phyloP scores from a whole-genome alignment of 2,329 filamentous ascomycete genomes.

The Diaporthe sp. region DNA sequence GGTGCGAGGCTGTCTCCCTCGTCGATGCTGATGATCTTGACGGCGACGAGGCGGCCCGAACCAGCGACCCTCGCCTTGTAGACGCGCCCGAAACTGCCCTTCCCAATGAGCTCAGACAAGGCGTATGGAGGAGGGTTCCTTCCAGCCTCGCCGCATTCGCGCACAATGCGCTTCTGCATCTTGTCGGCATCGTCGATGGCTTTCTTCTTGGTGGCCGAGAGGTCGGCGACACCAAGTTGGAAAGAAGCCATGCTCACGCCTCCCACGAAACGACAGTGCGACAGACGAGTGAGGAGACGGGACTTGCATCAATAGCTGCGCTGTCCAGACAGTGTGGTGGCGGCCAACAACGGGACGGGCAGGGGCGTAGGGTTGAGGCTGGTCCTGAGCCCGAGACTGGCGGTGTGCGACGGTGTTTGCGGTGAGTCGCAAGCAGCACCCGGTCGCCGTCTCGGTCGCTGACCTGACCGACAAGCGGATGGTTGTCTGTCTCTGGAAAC shows the following conservation, averaged over 20 bases:
- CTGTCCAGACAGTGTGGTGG: background rate
- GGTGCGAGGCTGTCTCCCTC: slow-evolving; percentile 78
- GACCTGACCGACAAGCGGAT: background rate
- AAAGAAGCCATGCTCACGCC: slow-evolving; percentile 49
- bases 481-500: background rate
- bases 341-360: background rate
- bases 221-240: slow-evolving; percentile 49
- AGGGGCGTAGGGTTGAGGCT: background rate
- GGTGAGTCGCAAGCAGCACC: background rate
- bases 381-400: slow-evolving; percentile 1
- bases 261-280: background rate
- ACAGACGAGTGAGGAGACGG: background rate
- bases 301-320: background rate
- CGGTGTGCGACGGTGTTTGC: slow-evolving; percentile 8
- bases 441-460: background rate
- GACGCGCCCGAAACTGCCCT: slow-evolving; percentile 76
- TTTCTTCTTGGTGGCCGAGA: slow-evolving; percentile 54
- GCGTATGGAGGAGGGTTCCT: slow-evolving; percentile 71
- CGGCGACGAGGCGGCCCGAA: slow-evolving; percentile 68
- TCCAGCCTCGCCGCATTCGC: slow-evolving; percentile 68
- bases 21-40: slow-evolving; percentile 89
- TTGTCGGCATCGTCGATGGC: slow-evolving; percentile 75
- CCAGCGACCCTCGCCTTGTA: slow-evolving; percentile 68
- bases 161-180: slow-evolving; percentile 71
- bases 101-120: slow-evolving; percentile 76